These are phyloP conservation scores for Saccharomycopsis olivae DNA, from an alignment of 805 yeast genomes.

Conservation along the genomic window DNA sequence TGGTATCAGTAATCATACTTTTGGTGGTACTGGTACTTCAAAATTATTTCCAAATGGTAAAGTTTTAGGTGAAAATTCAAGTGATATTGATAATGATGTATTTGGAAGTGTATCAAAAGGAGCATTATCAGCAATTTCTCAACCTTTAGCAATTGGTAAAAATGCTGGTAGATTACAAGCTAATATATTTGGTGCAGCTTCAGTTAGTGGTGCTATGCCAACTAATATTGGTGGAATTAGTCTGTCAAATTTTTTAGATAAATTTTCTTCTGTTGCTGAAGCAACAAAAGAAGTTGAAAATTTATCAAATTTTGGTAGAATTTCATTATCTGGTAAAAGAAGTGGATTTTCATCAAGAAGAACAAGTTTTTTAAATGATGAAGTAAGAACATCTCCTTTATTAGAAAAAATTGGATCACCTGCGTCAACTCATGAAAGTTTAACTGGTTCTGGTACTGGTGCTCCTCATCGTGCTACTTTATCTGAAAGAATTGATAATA, in stretches of 20 bases:
- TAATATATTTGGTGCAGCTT: conserved; percentile 45
- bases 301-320: conserved; percentile 28
- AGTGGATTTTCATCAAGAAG: conserved; percentile 34
- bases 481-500: conserved; percentile 49
- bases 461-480: conserved; percentile 16
- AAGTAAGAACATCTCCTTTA: conserved; percentile 21
- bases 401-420: conserved; percentile 21
- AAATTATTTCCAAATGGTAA: conserved; percentile 8
- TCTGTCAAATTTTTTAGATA: conserved; percentile 41
- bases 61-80: conserved; percentile 23
- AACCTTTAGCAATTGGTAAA: conserved; percentile 28
- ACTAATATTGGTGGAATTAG: conserved; percentile 20
- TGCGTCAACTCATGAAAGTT: conserved; percentile 24
- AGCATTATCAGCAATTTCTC: conserved; percentile 36
- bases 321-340: conserved; percentile 26
- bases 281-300: conserved; percentile 58
- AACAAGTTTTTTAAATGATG: conserved; percentile 37
- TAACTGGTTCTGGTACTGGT: conserved; percentile 20
- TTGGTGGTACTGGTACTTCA: conserved; percentile 5
- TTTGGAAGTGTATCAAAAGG: conserved; percentile 34
- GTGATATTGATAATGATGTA: conserved; percentile 29
- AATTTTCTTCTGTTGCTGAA: conserved; percentile 55
- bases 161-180: conserved; percentile 25
- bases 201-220: conserved; percentile 42
- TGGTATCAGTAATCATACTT: conserved; percentile 20